Conservation (phyloP, 208 protist genomes). For the Leptomonas pyrrhocoris region DNA sequence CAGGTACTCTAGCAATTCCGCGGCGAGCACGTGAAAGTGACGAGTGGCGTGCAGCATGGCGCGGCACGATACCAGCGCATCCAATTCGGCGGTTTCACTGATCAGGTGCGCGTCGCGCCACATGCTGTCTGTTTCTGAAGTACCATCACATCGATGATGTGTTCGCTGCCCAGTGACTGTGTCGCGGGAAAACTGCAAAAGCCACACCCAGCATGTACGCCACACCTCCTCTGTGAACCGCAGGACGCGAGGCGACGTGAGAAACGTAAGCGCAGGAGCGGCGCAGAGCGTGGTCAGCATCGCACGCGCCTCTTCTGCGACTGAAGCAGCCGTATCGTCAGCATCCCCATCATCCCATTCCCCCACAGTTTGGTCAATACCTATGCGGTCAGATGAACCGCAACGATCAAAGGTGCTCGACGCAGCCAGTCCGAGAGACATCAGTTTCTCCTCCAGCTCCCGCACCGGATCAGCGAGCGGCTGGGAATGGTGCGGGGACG, state of each 20-base stretch:
- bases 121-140: not conserved
- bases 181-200: not conserved
- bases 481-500: not conserved
- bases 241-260: slow-evolving; percentile 7
- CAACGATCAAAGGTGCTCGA: not conserved
- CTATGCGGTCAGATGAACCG: not conserved
- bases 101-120: too few relatives aligned
- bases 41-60: slow-evolving; percentile 5
- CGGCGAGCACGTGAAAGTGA: slow-evolving; percentile 13
- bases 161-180: not conserved
- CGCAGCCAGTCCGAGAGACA: not conserved
- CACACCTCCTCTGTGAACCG: not conserved
- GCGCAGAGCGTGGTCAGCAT: slow-evolving; percentile 1
- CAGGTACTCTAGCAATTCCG: slow-evolving; percentile 18
- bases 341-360: not conserved
- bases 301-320: slow-evolving; percentile 1
- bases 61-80: slow-evolving; percentile 23
- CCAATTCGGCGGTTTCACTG: slow-evolving; percentile 2
- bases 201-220: slow-evolving; percentile 3
- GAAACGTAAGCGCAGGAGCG: not conserved
- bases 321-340: not conserved
- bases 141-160: too few relatives aligned
- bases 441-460: slow-evolving; percentile 5
- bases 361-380: not conserved
- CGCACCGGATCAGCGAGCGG: not conserved